phyloP scores from a whole-genome alignment of 2,329 filamentous ascomycete species.

The Alternaria sp. region DNA sequence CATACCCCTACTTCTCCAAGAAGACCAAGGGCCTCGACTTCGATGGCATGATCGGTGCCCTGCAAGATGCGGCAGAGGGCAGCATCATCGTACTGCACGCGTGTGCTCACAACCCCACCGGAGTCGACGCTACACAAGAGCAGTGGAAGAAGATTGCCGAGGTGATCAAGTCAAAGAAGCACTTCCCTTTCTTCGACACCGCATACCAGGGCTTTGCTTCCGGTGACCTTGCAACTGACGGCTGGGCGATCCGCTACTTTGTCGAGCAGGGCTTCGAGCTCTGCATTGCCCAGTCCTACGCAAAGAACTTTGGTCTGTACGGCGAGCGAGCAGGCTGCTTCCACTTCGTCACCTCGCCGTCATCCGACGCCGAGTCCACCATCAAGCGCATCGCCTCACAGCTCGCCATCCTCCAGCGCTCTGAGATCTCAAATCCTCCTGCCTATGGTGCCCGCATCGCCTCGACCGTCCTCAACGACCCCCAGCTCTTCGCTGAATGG shows the following conservation, averaged over 20 bases:
- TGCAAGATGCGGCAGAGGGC: constrained; percentile 73
- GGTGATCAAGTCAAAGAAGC: constrained; percentile 76
- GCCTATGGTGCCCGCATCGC: constrained; percentile 93
- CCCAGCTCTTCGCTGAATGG: constrained; percentile 84
- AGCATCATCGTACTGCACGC: constrained; percentile 92
- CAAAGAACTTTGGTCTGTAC: constrained; percentile 77
- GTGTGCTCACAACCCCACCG: constrained; percentile 97
- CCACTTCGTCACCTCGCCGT: constrained; percentile 84
- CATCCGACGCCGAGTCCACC: constrained; percentile 68
- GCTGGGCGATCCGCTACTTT: constrained; percentile 93
- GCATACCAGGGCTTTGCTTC: constrained; percentile 99
- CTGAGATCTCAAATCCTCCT: constrained; percentile 96
- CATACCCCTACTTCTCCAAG: constrained; percentile 94
- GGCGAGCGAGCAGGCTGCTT: constrained; percentile 96
- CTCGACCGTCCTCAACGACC: constrained; percentile 81
- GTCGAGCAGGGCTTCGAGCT: constrained; percentile 84
- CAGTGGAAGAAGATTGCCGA: constrained; percentile 92
- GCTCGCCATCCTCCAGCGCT: constrained; percentile 91
- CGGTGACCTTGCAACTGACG: constrained; percentile 82
- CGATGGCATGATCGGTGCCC: constrained; percentile 78
- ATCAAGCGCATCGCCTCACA: constrained; percentile 77
- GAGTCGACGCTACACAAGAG: constrained; percentile 89
- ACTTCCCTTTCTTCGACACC: constrained; percentile 98
- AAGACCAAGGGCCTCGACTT: constrained; percentile 91
- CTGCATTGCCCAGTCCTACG: constrained; percentile 60